Percentiles rank a stretch among this genome's conserved stretches.
Conservation (phyloP, 805 yeast genomes). For the Nakazawaea pomicola region DNA sequence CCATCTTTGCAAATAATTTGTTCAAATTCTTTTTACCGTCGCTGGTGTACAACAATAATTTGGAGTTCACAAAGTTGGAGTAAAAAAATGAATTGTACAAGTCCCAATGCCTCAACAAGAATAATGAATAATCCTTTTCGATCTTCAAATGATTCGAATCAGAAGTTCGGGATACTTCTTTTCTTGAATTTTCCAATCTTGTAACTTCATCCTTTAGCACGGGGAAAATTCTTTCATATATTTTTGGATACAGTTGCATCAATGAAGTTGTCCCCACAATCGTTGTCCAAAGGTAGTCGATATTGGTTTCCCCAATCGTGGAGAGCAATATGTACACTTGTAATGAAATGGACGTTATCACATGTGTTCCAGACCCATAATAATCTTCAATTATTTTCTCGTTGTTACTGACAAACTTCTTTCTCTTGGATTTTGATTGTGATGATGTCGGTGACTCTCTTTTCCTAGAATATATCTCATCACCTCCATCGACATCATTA, state of each 20-base stretch:
- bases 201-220: slow-evolving; percentile 77
- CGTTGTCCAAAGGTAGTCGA: slow-evolving; percentile 75
- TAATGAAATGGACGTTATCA: slow-evolving; percentile 69
- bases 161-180: slow-evolving; percentile 24
- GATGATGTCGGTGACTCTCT: slow-evolving; percentile 24
- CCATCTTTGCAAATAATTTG: slow-evolving; percentile 94
- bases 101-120: slow-evolving; percentile 88
- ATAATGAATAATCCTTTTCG: slow-evolving; percentile 82
- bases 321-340: slow-evolving; percentile 78
- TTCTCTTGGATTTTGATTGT: slow-evolving; percentile 34
- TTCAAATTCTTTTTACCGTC: slow-evolving; percentile 84
- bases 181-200: slow-evolving; percentile 48
- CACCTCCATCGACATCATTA: slow-evolving; percentile 24
- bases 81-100: slow-evolving; percentile 86
- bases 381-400: slow-evolving; percentile 65
- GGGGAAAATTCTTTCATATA: slow-evolving; percentile 69
- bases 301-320: slow-evolving; percentile 73
- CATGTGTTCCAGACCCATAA: slow-evolving; percentile 78
- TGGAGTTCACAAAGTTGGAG: slow-evolving; percentile 87
- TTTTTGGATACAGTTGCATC: slow-evolving; percentile 66
- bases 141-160: slow-evolving; percentile 42
- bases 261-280: slow-evolving; percentile 85
- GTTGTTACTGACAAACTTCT: slow-evolving; percentile 34
- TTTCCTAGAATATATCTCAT: slow-evolving; percentile 26
- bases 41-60: slow-evolving; percentile 83